phyloP scores from a whole-genome alignment of 352 stramenopile genomes.

The Globisporangium camurandrum region DNA sequence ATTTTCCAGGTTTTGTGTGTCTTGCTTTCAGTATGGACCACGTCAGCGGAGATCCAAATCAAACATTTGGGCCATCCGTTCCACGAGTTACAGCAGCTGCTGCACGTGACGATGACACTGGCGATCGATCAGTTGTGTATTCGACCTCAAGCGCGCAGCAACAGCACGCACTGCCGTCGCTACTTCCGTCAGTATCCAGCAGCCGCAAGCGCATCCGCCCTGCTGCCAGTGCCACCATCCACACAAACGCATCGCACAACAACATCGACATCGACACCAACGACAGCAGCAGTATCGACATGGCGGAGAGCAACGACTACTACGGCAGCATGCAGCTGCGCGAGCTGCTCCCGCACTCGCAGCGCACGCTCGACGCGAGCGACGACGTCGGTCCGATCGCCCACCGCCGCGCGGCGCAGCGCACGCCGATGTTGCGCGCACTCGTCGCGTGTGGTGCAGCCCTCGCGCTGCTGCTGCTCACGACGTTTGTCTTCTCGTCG shows the following conservation, averaged over 20 bases:
- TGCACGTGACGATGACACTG: no score
- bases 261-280: background rate
- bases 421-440: constrained; percentile 10
- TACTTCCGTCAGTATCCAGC: constrained; percentile 2
- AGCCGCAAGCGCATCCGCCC: constrained; percentile 9
- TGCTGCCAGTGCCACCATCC: background rate
- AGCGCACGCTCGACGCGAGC: background rate
- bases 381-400: background rate
- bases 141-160: background rate
- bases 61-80: background rate
- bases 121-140: background rate
- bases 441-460: constrained; percentile 1
- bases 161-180: background rate
- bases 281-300: background rate
- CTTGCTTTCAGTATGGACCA: no score
- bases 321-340: constrained; percentile 14
- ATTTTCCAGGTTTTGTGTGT: no score
- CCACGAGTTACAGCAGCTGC: background rate
- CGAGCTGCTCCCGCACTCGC: constrained; percentile 2
- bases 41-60: background rate
- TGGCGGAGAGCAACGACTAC: constrained; percentile 10
- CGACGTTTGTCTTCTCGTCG: constrained; percentile 4
- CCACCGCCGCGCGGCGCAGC: background rate
- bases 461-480: constrained; percentile 7
- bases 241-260: background rate